Evolutionary conservation across 2,329 filamentous ascomycete genomes (phyloP).

Genomic region (Nannizziopsis barbatae): DNA sequence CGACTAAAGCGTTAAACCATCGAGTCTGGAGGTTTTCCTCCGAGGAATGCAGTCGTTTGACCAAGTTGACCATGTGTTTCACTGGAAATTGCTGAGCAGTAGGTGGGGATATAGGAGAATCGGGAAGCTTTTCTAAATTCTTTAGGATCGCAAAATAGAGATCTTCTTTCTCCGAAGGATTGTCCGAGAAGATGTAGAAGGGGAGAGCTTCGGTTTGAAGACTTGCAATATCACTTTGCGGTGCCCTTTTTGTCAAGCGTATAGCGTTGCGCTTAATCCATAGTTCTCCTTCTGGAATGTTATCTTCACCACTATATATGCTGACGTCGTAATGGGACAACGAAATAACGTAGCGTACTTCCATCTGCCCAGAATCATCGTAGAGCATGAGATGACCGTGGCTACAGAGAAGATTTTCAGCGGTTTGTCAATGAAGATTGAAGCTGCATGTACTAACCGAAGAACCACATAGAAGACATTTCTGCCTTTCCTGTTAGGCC

Average conservation of each 20-base stretch:
- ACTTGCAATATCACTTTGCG: conserved; percentile 43
- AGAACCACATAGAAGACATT: conserved; percentile 92
- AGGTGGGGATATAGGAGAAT: conserved; percentile 49
- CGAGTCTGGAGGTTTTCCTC: conserved; percentile 83
- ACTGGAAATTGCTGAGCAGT: conserved; percentile 66
- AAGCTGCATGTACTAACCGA: conserved; percentile 45
- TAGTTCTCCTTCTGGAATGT: conserved; percentile 79
- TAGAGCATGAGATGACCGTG: conserved; percentile 96
- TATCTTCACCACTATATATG: conserved; percentile 68
- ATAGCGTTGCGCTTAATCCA: conserved; percentile 94
- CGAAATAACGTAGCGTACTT: conserved; percentile 92
- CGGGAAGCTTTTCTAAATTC: conserved; percentile 62
- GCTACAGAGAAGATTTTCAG: conserved; percentile 35
- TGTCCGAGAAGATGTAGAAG: conserved; percentile 90
- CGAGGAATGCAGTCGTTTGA: conserved; percentile 81
- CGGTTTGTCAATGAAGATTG: conserved; percentile 1
- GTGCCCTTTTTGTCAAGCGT: conserved; percentile 56
- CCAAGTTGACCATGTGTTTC: conserved; percentile 75
- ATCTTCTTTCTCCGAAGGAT: conserved; percentile 92
- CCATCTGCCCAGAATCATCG: conserved; percentile 86
- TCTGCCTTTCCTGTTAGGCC: conserved; percentile 50
- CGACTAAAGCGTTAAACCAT: conserved; percentile 87
- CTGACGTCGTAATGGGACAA: conserved; percentile 75
- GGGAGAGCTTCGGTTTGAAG: conserved; percentile 51
- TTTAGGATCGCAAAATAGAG: conserved; percentile 89